Base-by-base conservation (phyloP, 2,329 filamentous ascomycete species). In the Verticillium alfalfae region DNA sequence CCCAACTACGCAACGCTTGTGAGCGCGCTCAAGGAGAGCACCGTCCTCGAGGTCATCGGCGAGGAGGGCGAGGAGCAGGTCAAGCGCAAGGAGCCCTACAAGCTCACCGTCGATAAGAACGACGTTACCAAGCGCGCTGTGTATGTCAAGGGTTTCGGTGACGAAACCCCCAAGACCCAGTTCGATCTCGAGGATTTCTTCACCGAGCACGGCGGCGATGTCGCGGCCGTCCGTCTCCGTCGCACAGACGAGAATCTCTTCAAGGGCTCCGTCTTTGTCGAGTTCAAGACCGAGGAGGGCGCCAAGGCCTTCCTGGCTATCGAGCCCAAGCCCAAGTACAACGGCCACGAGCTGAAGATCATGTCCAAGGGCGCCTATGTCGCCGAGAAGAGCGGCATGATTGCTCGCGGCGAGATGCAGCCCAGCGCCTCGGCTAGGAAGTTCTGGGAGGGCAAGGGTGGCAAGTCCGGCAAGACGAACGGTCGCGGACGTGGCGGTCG, bases 221-320 rank as follows among this genome's bases (percentile, higher is more conserved):
- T 92, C 69, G 92, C 91, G 70, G 86, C 88, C 56, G 88, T 99
- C 65, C 93, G 94, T 71, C 89, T 99, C 65, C 92, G 96, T 68
- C 92, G 95, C 67, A 82, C 81, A 57, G 81, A 84, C 54, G 80
- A 88, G 64, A 88, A 87, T 70, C 78, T 84, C 59, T 99, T 98
- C 88, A 99, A 99, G 84, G 93, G 94, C 68, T 97, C 92, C 67
- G 92, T 97, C 62, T 98, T 97, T 72, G 92, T 97, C 67, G 94
- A 97, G 76, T 99, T 98, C 75, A 83, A 86, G 65, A 85, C 86
- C 58, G 89, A 93, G 70, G 91, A 96, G 67, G 84, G 86, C 26
- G 88, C 91, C 70, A 84, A 93, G 74, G 87, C 87, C 63, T 99
- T 99, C 78, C 79, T 97, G 64, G 86, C 81, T 15, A 79, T 92